Evolutionary conservation across 1,139 yeast genomes (phyloP), one percentile per base, ranked within the genome.

Genomic region (Lodderomyces pseudojiufengensis): DNA sequence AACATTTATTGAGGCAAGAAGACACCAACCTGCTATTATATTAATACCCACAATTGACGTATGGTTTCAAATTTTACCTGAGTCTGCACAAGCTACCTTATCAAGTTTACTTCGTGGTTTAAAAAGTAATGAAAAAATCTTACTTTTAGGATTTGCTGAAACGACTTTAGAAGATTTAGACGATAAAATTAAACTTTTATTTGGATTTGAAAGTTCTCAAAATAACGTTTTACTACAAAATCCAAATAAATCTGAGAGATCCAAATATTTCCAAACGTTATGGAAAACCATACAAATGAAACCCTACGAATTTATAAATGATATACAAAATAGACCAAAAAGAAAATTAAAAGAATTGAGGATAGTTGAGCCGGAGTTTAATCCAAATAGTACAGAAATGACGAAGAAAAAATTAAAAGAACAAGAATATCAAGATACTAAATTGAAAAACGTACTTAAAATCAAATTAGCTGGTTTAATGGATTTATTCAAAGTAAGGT

Each of bases 1-100:
- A 53, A 73, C 86, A 16, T 82, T 94, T 52, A 71, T 84, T 22
- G 99, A 92, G 59, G 95, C 95, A 3, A 76, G 86, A 48, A 76
- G 95, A 51, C 95, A 90, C 47, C 86, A 84, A 41, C 98, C 98
- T 1, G 78, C 95, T 10, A 82, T 94, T 9, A 63, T 94, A 3
- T 84, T 77, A 52, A 77, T 92, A 38, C 97, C 98, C 1, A 84
- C 84, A 52, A 65, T 88, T 38, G 92, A 88, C 45, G 73, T 80
- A 4, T 88, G 96, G 92, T 67, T 72, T 39, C 68, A 67, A 25
- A 79, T 86, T 1, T 74, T 87, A 30, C 76, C 88, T 0, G 77
- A 71, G 10, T 70, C 84, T 3, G 86, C 90, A 2, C 78, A 74
- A 45, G 77, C 92, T 1, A 84, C 95, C 1, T 71, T 92, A 35